Evolutionary conservation across 768 basidiomycete species (phyloP), one percentile per base, ranked within the genome.

Genomic region (Pisolithus albus): DNA sequence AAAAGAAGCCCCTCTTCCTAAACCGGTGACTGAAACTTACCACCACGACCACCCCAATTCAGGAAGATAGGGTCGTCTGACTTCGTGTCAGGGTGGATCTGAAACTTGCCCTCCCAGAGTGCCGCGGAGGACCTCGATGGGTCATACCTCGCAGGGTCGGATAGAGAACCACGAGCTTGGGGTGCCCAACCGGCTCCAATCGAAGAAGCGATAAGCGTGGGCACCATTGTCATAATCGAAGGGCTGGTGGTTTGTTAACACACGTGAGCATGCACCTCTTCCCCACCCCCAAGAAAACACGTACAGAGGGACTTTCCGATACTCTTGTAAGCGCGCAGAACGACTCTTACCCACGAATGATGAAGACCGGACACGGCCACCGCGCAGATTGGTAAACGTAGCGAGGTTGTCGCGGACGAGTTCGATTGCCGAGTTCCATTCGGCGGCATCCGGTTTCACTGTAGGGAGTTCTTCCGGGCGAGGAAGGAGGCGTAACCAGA

Each of bases 321-420:
- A 74, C 19, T 76, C 72, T 24, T 80, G 77, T 23, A 77, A 64
- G 50, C 78, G 76, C n/a, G 79, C 78, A 5, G 75, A 75, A 39
- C 91, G 80, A 54, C 86, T 88, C 74, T 88, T 90, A 62, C 80
- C 74, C 38, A 94, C 89, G 59, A 93, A 88, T 4, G 86, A 86
- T 2, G 90, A 92, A 5, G 87, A 84, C 34, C 89, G 81, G 44
- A 92, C 68, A 52, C 95, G 85, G n/a, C 84, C 94, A 34, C 95
- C 94, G 48, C 92, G 88, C 46, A 95, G 72, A 50, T 84, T 82
- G 2, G 84, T 71, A 67, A 71, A 67, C 94, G 97, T 1, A 37
- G 74, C 72, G 48, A 99, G 79, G 84, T 96, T 92, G 67, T 97
- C 92, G 51, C 85, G 84, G 34, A 95, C 84, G 49, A 83, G 75